Conservation (phyloP, 257 asterid species). For the Asclepias syriaca region DNA sequence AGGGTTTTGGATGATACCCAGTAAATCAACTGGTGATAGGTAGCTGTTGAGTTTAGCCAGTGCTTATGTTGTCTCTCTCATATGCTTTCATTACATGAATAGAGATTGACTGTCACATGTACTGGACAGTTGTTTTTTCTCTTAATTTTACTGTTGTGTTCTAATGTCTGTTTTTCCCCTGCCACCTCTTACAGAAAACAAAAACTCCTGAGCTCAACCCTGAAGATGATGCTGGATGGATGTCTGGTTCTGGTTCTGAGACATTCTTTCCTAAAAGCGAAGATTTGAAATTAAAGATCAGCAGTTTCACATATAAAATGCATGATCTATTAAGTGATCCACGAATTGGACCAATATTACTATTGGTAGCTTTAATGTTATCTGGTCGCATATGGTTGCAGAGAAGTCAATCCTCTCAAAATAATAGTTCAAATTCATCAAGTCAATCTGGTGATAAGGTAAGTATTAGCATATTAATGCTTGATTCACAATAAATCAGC, state of each 20-base stretch:
- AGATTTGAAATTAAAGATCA: slow-evolving; percentile 38
- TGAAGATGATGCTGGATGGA: slow-evolving; percentile 77
- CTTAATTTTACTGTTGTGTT: background rate
- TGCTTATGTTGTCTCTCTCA: background rate
- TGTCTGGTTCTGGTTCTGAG: slow-evolving; percentile 43
- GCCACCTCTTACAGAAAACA: slow-evolving; percentile 54
- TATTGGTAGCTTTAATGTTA: slow-evolving; percentile 67
- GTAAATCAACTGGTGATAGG: background rate
- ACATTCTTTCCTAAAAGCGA: slow-evolving; percentile 42
- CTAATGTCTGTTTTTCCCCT: background rate
- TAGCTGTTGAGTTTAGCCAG: background rate
- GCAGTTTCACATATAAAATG: slow-evolving; percentile 26
- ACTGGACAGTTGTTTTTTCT: background rate
- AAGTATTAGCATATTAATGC: background rate
- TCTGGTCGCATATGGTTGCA: slow-evolving; percentile 63
- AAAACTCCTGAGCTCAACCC: slow-evolving; percentile 75
- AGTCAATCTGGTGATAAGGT: slow-evolving; percentile 27
- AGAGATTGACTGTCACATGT: slow-evolving; percentile 4
- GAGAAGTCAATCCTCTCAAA: slow-evolving; percentile 45
- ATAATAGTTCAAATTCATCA: slow-evolving; percentile 31
- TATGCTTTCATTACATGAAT: background rate
- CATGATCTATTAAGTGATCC: slow-evolving; percentile 65
- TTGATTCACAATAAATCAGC: background rate
- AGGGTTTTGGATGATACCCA: background rate
- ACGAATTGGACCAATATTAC: slow-evolving; percentile 79